These are phyloP conservation scores for Psilocybe azurescens DNA, from an alignment of 768 basidiomycete genomes.

Conservation along the genomic window DNA sequence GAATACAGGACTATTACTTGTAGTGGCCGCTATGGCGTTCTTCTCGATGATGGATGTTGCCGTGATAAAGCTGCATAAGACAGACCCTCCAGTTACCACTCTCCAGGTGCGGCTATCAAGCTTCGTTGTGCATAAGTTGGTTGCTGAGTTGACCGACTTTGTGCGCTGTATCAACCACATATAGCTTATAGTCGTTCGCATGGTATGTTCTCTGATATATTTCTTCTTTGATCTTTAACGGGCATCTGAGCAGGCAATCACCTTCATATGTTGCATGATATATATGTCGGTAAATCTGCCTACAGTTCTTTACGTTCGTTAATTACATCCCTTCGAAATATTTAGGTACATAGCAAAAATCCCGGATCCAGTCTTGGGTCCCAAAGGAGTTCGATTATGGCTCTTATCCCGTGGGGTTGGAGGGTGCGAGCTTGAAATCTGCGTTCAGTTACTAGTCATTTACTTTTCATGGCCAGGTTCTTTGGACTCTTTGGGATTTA, in stretches of 20 bases:
- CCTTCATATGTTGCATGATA: constrained; percentile 54
- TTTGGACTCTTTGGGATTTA: constrained; percentile 70
- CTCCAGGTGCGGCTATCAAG: constrained; percentile 46
- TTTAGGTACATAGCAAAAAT: constrained; percentile 10
- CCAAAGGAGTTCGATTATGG: constrained; percentile 66
- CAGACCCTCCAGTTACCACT: constrained; percentile 60
- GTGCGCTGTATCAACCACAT: not conserved
- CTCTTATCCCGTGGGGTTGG: constrained; percentile 63
- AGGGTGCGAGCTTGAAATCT: constrained; percentile 46
- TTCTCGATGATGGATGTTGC: constrained; percentile 61
- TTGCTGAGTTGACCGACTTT: constrained; percentile 30
- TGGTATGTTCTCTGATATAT: constrained; percentile 1
- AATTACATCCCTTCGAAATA: not conserved
- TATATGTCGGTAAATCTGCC: constrained; percentile 40
- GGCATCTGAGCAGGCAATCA: not conserved
- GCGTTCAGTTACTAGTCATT: not conserved
- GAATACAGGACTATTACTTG: constrained; percentile 64
- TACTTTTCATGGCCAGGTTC: constrained; percentile 50
- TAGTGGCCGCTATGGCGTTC: constrained; percentile 59
- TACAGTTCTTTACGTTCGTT: constrained; percentile 40
- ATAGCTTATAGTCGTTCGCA: constrained; percentile 15
- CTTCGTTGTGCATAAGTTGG: constrained; percentile 31
- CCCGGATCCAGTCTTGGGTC: constrained; percentile 67
- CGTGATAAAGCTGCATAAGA: constrained; percentile 62
- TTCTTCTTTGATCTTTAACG: too few species aligned